A percentile compares a stretch with the other conserved stretches of the same genome.
These are phyloP conservation scores for Pythium sukuiense DNA, from an alignment of 352 stramenopile species.

Conservation along the genomic window DNA sequence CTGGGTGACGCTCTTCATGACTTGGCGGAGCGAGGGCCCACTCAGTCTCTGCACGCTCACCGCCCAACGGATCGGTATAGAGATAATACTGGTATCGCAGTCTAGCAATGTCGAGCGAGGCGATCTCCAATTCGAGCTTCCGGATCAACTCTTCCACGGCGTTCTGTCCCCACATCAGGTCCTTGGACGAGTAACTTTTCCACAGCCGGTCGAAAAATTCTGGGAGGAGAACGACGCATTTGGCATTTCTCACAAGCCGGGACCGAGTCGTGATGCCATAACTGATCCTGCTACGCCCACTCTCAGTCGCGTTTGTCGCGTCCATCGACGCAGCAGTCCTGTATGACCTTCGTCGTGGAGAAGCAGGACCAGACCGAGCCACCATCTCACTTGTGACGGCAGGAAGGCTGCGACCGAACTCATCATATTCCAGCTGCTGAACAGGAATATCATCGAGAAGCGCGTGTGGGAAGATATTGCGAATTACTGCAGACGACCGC, in stretches of 20 bases:
- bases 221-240: conserved; percentile 80
- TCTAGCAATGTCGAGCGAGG: conserved; percentile 68
- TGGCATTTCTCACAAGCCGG: conserved; percentile 69
- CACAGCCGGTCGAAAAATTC: conserved; percentile 87
- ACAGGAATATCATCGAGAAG: conserved; percentile 78
- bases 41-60: conserved; percentile 50
- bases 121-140: conserved; percentile 74
- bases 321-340: conserved; percentile 46
- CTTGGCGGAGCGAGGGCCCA: conserved; percentile 39
- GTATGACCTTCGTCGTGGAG: conserved; percentile 37
- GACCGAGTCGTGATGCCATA: conserved; percentile 76
- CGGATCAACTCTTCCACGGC: conserved; percentile 74
- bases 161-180: conserved; percentile 76
- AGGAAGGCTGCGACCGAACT: conserved; percentile 75
- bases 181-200: conserved; percentile 75
- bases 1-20: conserved; percentile 37
- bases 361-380: conserved; percentile 26
- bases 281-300: conserved; percentile 63
- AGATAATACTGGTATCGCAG: conserved; percentile 82
- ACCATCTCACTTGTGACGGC: conserved; percentile 50
- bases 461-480: conserved; percentile 81
- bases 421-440: conserved; percentile 77
- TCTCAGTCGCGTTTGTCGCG: conserved; percentile 68
- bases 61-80: conserved; percentile 75
- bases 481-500: conserved; percentile 80